Conservation (phyloP, 768 basidiomycete genomes). For the Cytidiella melzeri region DNA sequence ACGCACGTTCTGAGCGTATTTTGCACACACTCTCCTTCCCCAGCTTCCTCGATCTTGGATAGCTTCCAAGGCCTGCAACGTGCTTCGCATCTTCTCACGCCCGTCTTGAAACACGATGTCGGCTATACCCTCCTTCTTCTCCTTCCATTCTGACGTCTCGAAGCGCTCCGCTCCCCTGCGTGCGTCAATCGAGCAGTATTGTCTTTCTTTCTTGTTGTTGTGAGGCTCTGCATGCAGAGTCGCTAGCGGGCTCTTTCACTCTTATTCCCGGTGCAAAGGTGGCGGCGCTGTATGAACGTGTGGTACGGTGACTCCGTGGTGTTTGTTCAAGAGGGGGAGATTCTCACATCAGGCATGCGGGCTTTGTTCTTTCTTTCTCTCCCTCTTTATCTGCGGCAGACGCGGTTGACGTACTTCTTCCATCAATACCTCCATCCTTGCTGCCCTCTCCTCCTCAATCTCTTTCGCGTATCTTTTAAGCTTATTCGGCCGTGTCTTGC, state of each 20-base stretch:
- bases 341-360: neutral
- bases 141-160: neutral
- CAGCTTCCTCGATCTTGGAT: too few relatives aligned
- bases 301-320: too few relatives aligned
- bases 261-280: too few relatives aligned
- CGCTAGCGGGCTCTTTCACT: too few relatives aligned
- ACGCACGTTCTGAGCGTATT: conserved; percentile 2
- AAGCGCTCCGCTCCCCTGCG: neutral
- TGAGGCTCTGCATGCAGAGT: neutral
- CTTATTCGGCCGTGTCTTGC: too few relatives aligned
- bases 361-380: neutral
- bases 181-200: neutral
- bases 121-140: conserved; percentile 7
- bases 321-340: neutral
- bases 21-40: neutral
- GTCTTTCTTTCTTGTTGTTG: neutral
- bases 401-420: neutral
- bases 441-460: too few relatives aligned
- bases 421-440: too few relatives aligned
- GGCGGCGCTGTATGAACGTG: too few relatives aligned
- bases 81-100: too few relatives aligned
- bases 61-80: too few relatives aligned
- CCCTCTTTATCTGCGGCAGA: neutral
- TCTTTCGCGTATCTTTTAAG: too few relatives aligned
- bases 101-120: neutral